These are phyloP conservation scores for Phytophthora aleatoria DNA, from an alignment of 352 stramenopile genomes.

Conservation along the genomic window DNA sequence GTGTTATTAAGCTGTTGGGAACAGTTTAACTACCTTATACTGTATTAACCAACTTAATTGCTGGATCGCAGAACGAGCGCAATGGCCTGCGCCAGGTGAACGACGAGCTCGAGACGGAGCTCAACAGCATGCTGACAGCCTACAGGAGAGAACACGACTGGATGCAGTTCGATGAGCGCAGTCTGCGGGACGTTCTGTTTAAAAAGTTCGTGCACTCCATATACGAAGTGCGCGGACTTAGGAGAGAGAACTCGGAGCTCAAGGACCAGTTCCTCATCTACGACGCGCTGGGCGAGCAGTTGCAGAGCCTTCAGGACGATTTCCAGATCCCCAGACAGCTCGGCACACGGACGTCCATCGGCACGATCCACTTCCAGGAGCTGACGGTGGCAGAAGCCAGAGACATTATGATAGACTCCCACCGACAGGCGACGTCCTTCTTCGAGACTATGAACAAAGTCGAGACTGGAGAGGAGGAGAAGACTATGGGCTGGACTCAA, in stretches of 20 bases:
- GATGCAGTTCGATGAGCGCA: conserved; percentile 59
- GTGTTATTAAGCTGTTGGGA: too few species aligned
- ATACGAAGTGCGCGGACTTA: conserved; percentile 66
- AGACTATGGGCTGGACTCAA: conserved; percentile 83
- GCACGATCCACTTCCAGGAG: conserved; percentile 65
- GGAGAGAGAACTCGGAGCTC: conserved; percentile 49
- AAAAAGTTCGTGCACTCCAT: conserved; percentile 79
- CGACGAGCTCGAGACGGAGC: conserved; percentile 57
- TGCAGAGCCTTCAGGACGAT: conserved; percentile 69
- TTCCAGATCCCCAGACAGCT: conserved; percentile 55
- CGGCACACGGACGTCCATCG: conserved; percentile 45
- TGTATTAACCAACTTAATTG: conserved; percentile 2
- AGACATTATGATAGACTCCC: conserved; percentile 77
- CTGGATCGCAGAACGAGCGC: conserved; percentile 39
- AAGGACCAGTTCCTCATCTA: conserved; percentile 58
- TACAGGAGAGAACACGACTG: conserved; percentile 52
- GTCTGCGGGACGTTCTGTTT: conserved; percentile 51
- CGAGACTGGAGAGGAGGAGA: conserved; percentile 37
- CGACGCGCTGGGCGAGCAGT: conserved; percentile 72
- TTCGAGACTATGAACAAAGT: conserved; percentile 59
- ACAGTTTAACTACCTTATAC: not conserved
- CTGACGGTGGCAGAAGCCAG: conserved; percentile 51
- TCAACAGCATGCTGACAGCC: conserved; percentile 38
- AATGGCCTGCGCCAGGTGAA: conserved; percentile 61
- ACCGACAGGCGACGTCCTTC: conserved; percentile 70